Conservation (phyloP, 305 asterid genomes). For the Solanum hybrid region DNA sequence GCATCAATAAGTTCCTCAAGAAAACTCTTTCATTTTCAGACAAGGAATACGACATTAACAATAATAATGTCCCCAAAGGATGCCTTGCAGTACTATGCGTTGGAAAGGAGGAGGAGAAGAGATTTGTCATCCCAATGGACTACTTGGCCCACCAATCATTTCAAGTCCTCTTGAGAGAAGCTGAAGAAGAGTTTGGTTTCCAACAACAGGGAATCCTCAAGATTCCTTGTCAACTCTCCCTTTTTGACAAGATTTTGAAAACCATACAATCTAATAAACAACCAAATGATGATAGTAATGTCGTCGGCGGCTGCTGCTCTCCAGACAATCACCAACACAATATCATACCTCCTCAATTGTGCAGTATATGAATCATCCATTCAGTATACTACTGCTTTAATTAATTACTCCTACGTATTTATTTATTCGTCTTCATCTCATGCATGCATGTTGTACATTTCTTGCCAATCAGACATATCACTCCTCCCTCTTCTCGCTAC, state of each 20-base stretch:
- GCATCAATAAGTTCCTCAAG: slow-evolving; percentile 52
- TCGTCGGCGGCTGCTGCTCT: background rate
- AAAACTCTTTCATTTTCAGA: slow-evolving; percentile 78
- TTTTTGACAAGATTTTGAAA: slow-evolving; percentile 48
- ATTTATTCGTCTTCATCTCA: background rate
- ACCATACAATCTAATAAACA: slow-evolving; percentile 17
- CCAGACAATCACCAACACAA: slow-evolving; percentile 6
- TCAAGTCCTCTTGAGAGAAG: slow-evolving; percentile 51
- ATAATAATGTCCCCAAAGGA: slow-evolving; percentile 50
- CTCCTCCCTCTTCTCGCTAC: background rate
- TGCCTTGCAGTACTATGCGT: slow-evolving; percentile 56
- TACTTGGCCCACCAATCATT: slow-evolving; percentile 54
- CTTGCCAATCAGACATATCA: background rate
- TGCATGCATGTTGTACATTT: background rate
- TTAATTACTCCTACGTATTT: background rate
- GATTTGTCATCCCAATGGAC: slow-evolving; percentile 63
- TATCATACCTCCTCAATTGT: slow-evolving; percentile 3
- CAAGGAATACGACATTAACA: background rate
- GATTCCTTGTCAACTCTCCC: slow-evolving; percentile 59
- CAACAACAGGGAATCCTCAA: slow-evolving; percentile 68
- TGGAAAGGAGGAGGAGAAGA: slow-evolving; percentile 38
- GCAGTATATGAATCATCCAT: background rate
- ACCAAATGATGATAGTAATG: background rate
- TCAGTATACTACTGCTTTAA: background rate
- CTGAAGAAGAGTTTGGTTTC: slow-evolving; percentile 84